Evolutionary conservation across 2,329 filamentous ascomycete genomes (phyloP).

Genomic region (Fusarium chlamydosporum): DNA sequence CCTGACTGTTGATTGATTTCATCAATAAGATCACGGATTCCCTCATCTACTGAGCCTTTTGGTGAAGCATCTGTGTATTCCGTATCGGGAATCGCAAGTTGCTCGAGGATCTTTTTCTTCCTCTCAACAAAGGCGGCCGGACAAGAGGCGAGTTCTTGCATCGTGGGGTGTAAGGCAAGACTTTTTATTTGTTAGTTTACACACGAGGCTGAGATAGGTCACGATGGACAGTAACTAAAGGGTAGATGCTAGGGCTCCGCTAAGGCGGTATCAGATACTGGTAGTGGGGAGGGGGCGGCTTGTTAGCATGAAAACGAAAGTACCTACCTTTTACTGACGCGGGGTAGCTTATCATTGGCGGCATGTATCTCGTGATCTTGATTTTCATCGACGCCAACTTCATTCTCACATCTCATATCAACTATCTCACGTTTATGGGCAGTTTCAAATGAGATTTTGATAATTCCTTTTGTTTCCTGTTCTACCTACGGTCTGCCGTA

Average conservation of each 20-base stretch:
- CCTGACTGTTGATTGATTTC: constrained; percentile 82
- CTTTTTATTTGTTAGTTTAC: constrained; percentile 40
- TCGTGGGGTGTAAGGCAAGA: constrained; percentile 39
- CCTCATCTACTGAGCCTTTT: constrained; percentile 87
- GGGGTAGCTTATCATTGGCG: constrained; percentile 46
- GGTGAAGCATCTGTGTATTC: constrained; percentile 88
- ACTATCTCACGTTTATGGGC: constrained; percentile 10
- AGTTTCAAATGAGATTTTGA: background rate
- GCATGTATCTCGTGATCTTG: constrained; percentile 45
- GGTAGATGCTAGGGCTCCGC: constrained; percentile 23
- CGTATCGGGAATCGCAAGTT: constrained; percentile 75
- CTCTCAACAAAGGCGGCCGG: constrained; percentile 66
- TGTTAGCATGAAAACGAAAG: constrained; percentile 39
- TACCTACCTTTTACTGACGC: constrained; percentile 23
- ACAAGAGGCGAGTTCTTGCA: constrained; percentile 53
- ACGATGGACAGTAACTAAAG: constrained; percentile 25
- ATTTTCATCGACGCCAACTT: constrained; percentile 37
- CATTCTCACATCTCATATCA: constrained; percentile 19
- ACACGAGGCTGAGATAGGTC: constrained; percentile 47
- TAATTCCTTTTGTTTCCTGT: constrained; percentile 32
- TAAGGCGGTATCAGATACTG: constrained; percentile 26
- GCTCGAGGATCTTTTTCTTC: constrained; percentile 80
- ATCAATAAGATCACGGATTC: constrained; percentile 81
- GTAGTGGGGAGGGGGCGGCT: background rate
- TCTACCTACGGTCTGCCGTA: constrained; percentile 35